phyloP scores from a whole-genome alignment of 2,329 filamentous ascomycete genomes.

The Tolypocladium guangdongense region DNA sequence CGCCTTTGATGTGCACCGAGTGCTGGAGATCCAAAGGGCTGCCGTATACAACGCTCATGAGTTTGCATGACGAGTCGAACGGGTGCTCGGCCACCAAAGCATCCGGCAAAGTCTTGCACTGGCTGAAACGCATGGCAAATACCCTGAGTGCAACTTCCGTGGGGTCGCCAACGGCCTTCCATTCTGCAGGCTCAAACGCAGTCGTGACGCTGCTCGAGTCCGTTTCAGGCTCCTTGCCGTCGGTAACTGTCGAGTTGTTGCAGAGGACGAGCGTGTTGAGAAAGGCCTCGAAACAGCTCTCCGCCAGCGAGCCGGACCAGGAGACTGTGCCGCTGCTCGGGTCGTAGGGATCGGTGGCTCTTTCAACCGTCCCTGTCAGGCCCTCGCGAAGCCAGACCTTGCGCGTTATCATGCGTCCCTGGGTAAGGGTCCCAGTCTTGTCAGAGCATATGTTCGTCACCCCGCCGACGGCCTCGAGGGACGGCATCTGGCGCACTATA shows the following conservation, averaged over 20 bases:
- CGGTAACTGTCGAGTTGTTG: conserved; percentile 44
- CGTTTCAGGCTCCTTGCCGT: conserved; percentile 33
- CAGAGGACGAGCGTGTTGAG: conserved; percentile 48
- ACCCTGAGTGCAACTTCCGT: conserved; percentile 68
- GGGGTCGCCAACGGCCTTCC: conserved; percentile 54
- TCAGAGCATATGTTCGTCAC: conserved; percentile 63
- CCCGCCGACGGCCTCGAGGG: conserved; percentile 55
- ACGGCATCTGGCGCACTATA: conserved; percentile 53
- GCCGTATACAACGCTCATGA: conserved; percentile 60
- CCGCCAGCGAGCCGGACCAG: conserved; percentile 30
- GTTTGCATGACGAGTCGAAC: conserved; percentile 63
- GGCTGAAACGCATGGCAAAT: conserved; percentile 57
- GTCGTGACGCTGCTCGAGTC: conserved; percentile 37
- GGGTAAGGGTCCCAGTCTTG: conserved; percentile 58
- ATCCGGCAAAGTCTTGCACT: conserved; percentile 33
- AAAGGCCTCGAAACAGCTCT: conserved; percentile 32
- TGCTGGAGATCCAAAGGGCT: conserved; percentile 20
- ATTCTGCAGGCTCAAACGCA: conserved; percentile 31
- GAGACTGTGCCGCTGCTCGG: conserved; percentile 43
- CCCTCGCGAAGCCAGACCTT: conserved; percentile 50
- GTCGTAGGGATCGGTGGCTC: conserved; percentile 48
- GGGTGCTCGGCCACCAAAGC: conserved; percentile 53
- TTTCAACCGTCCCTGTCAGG: conserved; percentile 40
- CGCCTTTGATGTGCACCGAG: conserved; percentile 46
- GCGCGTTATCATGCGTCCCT: conserved; percentile 55